Conservation (phyloP, 371 early-diverging fungal genomes). For the Agmasoma carcini region DNA sequence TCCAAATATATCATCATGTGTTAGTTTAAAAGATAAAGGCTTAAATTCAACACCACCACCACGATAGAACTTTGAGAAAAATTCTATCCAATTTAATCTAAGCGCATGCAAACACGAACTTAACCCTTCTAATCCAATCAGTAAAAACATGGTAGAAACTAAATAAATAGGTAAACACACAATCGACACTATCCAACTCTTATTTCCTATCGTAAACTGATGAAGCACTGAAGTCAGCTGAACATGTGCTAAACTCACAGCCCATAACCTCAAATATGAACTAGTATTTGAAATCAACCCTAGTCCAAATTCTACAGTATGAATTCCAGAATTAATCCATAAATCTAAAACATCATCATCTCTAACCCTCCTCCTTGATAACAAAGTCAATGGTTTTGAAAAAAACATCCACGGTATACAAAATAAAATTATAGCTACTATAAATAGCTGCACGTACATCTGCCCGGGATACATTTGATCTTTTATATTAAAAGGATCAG, state of each 20-base stretch:
- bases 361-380: conserved; percentile 19
- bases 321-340: conserved; percentile 73
- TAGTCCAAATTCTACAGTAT: conserved; percentile 95
- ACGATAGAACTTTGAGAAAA: conserved; percentile 87
- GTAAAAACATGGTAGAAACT: conserved; percentile 63
- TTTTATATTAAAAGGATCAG: conserved; percentile 74
- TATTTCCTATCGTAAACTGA: conserved; percentile 69
- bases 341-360: conserved; percentile 39
- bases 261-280: conserved; percentile 97
- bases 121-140: conserved; percentile 89
- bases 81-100: conserved; percentile 98
- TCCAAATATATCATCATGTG: conserved; percentile 22
- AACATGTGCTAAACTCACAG: conserved; percentile 92
- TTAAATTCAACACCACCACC: conserved; percentile 66
- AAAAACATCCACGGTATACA: conserved; percentile 96
- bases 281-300: conserved; percentile 94
- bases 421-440: conserved; percentile 67
- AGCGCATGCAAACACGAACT: conserved; percentile 92
- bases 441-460: conserved; percentile 64
- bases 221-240: conserved; percentile 90
- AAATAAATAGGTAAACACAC: conserved; percentile 56
- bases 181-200: conserved; percentile 64
- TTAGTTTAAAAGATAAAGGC: conserved; percentile 58
- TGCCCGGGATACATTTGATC: conserved; percentile 55
- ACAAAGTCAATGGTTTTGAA: conserved; percentile 70